Percentiles rank a stretch among this genome's conserved stretches.
phyloP scores from a whole-genome alignment of 2,329 filamentous ascomycete genomes.

The Alternaria brassicicola region DNA sequence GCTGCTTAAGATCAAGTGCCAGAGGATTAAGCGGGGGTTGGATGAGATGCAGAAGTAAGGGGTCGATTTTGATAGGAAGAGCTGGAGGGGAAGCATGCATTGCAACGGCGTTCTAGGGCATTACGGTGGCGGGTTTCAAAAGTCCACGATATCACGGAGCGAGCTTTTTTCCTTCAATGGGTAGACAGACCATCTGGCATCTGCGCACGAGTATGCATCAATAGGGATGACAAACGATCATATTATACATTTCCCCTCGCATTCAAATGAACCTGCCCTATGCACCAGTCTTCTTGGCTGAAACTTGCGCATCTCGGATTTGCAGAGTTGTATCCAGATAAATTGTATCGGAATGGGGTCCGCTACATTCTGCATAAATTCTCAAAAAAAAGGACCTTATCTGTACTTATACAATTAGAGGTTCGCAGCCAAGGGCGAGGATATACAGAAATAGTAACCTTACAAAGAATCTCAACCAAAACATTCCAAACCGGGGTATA shows the following conservation, averaged over 20 bases:
- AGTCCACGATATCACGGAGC: constrained; percentile 30
- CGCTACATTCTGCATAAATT: too few species aligned
- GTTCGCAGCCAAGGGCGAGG: background rate
- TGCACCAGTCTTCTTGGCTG: background rate
- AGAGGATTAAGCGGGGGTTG: constrained; percentile 73
- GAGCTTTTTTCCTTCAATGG: constrained; percentile 1
- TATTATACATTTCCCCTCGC: background rate
- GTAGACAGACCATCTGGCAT: background rate
- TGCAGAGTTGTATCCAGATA: background rate
- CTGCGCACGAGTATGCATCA: background rate
- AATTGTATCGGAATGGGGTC: too few species aligned
- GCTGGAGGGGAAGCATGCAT: constrained; percentile 24
- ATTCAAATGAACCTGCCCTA: background rate
- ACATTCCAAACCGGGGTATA: background rate
- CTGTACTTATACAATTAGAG: background rate
- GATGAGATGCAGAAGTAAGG: constrained; percentile 49
- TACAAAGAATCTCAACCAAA: background rate
- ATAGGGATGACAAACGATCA: background rate
- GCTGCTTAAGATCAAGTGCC: constrained; percentile 83
- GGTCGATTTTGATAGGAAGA: too few species aligned
- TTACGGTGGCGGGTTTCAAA: constrained; percentile 22
- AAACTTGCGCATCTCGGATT: background rate
- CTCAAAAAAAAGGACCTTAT: background rate
- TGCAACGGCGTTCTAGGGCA: constrained; percentile 33
- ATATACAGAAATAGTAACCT: background rate